These are phyloP conservation scores for Erigeron philadelphicus DNA, from an alignment of 140 eudicot species.

Conservation along the genomic window DNA sequence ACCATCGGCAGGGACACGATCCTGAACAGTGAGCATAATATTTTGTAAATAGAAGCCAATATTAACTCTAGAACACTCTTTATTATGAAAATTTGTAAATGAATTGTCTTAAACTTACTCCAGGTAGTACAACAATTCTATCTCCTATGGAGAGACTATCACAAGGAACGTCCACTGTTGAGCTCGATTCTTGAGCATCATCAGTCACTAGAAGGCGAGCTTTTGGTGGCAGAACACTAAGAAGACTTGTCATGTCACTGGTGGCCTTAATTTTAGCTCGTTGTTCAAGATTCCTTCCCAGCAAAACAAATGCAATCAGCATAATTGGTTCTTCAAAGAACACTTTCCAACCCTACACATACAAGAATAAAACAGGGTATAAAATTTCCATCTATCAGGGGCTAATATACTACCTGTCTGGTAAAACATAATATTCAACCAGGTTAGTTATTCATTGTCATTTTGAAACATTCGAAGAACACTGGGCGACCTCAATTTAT, in stretches of 20 bases:
- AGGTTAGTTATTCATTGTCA: too few relatives aligned
- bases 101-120: slow-evolving; percentile 50
- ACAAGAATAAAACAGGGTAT: neutral
- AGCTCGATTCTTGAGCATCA: slow-evolving; percentile 44
- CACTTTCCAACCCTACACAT: slow-evolving; percentile 86
- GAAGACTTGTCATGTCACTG: slow-evolving; percentile 94
- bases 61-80: neutral
- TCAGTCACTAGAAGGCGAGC: slow-evolving; percentile 70
- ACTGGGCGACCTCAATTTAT: neutral
- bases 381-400: neutral
- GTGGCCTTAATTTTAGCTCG: slow-evolving; percentile 97
- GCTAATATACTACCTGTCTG: neutral
- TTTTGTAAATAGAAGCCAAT: slow-evolving; percentile 5
- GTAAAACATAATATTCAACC: too few relatives aligned
- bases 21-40: slow-evolving; percentile 43
- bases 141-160: slow-evolving; percentile 87
- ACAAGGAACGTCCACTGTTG: slow-evolving; percentile 89
- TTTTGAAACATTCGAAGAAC: too few relatives aligned
- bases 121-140: slow-evolving; percentile 83
- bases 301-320: slow-evolving; percentile 93
- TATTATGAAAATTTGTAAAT: neutral
- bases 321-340: slow-evolving; percentile 97
- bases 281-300: slow-evolving; percentile 97
- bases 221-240: slow-evolving; percentile 82
- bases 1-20: slow-evolving; percentile 98